A percentile compares a stretch with the other conserved stretches of the same genome.
Evolutionary conservation across 2,329 filamentous ascomycete genomes (phyloP).

Genomic region (Xylariales sp.): DNA sequence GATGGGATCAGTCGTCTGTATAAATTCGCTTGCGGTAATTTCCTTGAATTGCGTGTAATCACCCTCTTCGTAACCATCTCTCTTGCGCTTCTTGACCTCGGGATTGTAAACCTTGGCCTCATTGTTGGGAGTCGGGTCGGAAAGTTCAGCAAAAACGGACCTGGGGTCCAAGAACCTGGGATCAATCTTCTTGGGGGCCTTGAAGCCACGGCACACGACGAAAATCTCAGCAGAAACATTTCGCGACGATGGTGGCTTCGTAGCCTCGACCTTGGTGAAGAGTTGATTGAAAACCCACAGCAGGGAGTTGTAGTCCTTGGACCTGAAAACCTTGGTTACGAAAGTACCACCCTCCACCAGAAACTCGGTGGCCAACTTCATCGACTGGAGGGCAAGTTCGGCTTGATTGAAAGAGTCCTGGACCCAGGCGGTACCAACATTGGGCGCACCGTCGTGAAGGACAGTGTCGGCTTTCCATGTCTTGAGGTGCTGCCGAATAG

Average conservation of each 20-base stretch:
- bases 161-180: constrained; percentile 87
- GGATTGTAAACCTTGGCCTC: constrained; percentile 98
- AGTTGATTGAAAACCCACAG: constrained; percentile 98
- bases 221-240: constrained; percentile 99
- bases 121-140: constrained; percentile 82
- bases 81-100: constrained; percentile 93
- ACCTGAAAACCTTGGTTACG: constrained; percentile 95
- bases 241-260: constrained; percentile 91
- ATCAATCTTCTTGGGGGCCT: constrained; percentile 90
- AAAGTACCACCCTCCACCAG: constrained; percentile 85
- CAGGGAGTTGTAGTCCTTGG: constrained; percentile 93
- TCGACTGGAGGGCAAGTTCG: constrained; percentile 81
- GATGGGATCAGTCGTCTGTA: constrained; percentile 90
- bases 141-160: constrained; percentile 88
- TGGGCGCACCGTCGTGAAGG: constrained; percentile 93
- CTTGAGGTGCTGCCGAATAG: constrained; percentile 84
- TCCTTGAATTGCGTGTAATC: constrained; percentile 93
- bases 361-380: constrained; percentile 95
- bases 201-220: constrained; percentile 92
- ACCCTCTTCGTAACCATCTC: constrained; percentile 96
- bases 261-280: constrained; percentile 92
- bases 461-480: constrained; percentile 96
- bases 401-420: constrained; percentile 98
- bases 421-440: constrained; percentile 96
- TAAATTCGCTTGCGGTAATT: constrained; percentile 82